Evolutionary conservation across 2,329 filamentous ascomycete species (phyloP), one percentile per base, ranked within the genome.

Genomic region (Alternaria triticina): DNA sequence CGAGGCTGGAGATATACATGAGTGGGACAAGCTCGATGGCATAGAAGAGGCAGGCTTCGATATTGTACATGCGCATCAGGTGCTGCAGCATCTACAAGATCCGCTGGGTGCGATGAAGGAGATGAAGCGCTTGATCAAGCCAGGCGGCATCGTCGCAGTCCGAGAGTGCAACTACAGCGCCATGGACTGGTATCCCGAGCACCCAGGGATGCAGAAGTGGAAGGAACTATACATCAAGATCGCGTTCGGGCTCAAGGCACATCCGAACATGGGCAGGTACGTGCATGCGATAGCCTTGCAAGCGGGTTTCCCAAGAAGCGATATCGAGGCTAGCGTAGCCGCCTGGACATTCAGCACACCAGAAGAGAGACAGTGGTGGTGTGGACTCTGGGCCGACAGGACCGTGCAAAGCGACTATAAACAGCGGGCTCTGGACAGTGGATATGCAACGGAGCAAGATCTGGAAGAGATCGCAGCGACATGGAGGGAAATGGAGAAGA

Each of bases 1-100:
- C 57, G 74, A 76, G 43, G 70, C 80, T 28, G 78, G 80, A 2
- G 78, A 82, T 77, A 83, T 82, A 7, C 80, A 83, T 64, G 66
- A 72, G 15, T 79, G 85, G 56, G 62, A 77, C 3, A 84, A 81
- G 47, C 65, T 78, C 3, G 84, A 88, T 59, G 79, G 78, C 1
- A 62, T 74, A 7, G 60, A 70, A 20, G 71, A 75, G 54, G 74
- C 65, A 27, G 73, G 79, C 3, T 90, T 89, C 65, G 88, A 90
- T 67, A 74, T 90, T n/a, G 86, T 89, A 7, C 85, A 86, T 68
- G 84, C 83, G 23, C 86, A 88, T 69, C 87, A 89, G 70, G 83
- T 89, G 4, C 79, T 90, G 10, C 82, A 85, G 66, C 88, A 90
- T 74, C 77, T 89, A 5, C 74, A 78, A 22, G 80, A 86, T 62